Evolutionary conservation across 208 protist genomes (phyloP), one percentile per base, ranked within the genome.

Genomic region (Herpetomonas samuelpessoai): DNA sequence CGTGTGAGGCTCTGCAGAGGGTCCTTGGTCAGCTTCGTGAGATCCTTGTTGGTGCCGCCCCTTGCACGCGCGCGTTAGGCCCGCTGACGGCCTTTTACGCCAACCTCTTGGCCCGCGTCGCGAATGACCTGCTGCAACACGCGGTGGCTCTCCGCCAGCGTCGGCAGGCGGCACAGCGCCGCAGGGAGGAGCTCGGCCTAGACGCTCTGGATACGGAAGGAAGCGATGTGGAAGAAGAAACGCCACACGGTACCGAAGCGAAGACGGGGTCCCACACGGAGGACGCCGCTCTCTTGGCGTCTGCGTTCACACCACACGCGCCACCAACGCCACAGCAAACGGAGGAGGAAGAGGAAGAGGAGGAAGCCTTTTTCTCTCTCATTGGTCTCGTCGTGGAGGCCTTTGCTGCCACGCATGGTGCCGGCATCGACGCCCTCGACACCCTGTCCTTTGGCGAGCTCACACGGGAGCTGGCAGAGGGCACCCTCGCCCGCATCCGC

Each of bases 361-460:
- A 76, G 45, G 47, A 47, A 0, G 30, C 19, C 24, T 71, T 64
- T 35, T 74, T 81, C 41, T 63, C 58, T 7, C 57, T 69, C 44
- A 50, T 77, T 24, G 54, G 71, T 6, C 52, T 68, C 55, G 67
- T 57, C 21, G 39, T 72, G 27, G 65, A 77, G 49, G 64, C 63
- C 41, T 28, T 25, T 19, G 14, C 51, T 18, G 39, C 29, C 51
- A 52, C 50, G 21, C 12, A 29, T 38, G 24, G 9, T 21, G 55
- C 68, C 9, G 24, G 22, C 28, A 38, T 51, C 18, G 44, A 38
- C 22, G 26, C 12, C 19, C 52, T 57, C n/a, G 61, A 57, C 41
- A 27, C 49, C 4, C 49, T 58, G 49, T 41, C 55, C 3, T 35
- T 59, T 28, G 59, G 46, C 50, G 26, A 52, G 10, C 67, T 61